A percentile compares a stretch with the other conserved stretches of the same genome.
Evolutionary conservation across 495 filamentous ascomycete genomes (phyloP).

Genomic region (Xylaria venustula): DNA sequence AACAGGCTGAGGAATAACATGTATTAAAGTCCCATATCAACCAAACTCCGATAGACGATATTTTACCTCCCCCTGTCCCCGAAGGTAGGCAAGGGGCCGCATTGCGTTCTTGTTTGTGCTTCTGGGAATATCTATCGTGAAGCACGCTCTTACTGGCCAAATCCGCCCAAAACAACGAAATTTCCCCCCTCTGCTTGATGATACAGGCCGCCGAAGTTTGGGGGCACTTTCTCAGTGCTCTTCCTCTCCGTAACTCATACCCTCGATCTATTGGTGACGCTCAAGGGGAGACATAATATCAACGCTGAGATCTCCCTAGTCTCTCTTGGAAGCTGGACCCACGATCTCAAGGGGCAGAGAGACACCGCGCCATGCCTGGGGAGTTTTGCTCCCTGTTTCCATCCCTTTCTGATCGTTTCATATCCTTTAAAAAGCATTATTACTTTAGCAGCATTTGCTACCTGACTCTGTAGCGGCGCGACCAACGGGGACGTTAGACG

Average conservation of each 20-base stretch:
- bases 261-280: slow-evolving; percentile 23
- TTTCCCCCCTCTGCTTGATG: slow-evolving; percentile 13
- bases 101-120: slow-evolving; percentile 1
- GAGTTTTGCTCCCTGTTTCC: slow-evolving; percentile 4
- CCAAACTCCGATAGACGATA: slow-evolving; percentile 35
- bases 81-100: slow-evolving; percentile 11
- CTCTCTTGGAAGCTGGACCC: slow-evolving; percentile 2
- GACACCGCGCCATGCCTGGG: slow-evolving; percentile 5
- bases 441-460: slow-evolving; percentile 76
- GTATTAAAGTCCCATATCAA: slow-evolving; percentile 35
- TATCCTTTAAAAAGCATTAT: background rate
- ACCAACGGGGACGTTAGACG: slow-evolving; percentile 31
- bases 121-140: slow-evolving; percentile 24
- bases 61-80: slow-evolving; percentile 18
- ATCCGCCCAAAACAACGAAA: slow-evolving; percentile 11
- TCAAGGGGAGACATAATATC: slow-evolving; percentile 6
- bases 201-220: slow-evolving; percentile 17
- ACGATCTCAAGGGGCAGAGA: background rate
- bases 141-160: slow-evolving; percentile 22
- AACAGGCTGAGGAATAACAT: slow-evolving; percentile 26
- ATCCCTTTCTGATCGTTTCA: slow-evolving; percentile 8
- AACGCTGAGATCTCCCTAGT: background rate
- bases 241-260: slow-evolving; percentile 23
- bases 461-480: slow-evolving; percentile 6
- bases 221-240: slow-evolving; percentile 9